Evolutionary conservation across 768 basidiomycete species (phyloP).

Genomic region (Kwoniella newhampshirensis): DNA sequence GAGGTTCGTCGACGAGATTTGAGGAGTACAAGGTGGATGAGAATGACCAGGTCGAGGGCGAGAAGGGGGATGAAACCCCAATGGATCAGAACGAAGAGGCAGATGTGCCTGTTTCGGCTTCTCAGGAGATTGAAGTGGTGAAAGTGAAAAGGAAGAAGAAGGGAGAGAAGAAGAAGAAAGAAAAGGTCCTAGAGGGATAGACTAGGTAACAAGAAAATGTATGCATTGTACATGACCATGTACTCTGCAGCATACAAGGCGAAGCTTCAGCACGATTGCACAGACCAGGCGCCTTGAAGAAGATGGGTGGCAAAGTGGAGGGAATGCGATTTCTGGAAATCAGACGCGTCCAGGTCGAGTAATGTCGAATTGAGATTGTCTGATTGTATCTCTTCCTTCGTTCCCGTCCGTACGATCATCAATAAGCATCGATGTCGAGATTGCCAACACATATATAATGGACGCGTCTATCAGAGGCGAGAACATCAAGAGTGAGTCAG

Average conservation of each 20-base stretch:
- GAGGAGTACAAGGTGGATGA: constrained; percentile 43
- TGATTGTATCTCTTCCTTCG: not conserved
- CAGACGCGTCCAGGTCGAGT: not conserved
- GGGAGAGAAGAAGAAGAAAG: constrained; percentile 32
- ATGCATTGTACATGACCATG: no score
- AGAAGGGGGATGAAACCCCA: not conserved
- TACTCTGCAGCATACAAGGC: no score
- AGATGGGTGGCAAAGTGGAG: not conserved
- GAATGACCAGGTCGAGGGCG: constrained; percentile 2
- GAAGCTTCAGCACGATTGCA: no score
- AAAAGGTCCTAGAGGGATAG: not conserved
- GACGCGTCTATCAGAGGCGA: constrained; percentile 20
- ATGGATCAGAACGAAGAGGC: constrained; percentile 1
- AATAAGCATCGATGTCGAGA: not conserved
- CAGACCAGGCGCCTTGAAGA: no score
- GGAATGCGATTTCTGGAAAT: not conserved
- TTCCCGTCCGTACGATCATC: not conserved
- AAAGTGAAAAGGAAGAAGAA: constrained; percentile 51
- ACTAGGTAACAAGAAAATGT: no score
- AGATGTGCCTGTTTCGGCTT: constrained; percentile 17
- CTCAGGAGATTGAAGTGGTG: constrained; percentile 44
- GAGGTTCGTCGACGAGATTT: constrained; percentile 14
- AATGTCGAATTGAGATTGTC: no score
- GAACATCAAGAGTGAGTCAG: constrained; percentile 18
- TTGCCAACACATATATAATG: constrained; percentile 2